A percentile compares a stretch with the other conserved stretches of the same genome.
Evolutionary conservation across 345 rosid genomes (phyloP).

Genomic region (Citrus cavaleriei): DNA sequence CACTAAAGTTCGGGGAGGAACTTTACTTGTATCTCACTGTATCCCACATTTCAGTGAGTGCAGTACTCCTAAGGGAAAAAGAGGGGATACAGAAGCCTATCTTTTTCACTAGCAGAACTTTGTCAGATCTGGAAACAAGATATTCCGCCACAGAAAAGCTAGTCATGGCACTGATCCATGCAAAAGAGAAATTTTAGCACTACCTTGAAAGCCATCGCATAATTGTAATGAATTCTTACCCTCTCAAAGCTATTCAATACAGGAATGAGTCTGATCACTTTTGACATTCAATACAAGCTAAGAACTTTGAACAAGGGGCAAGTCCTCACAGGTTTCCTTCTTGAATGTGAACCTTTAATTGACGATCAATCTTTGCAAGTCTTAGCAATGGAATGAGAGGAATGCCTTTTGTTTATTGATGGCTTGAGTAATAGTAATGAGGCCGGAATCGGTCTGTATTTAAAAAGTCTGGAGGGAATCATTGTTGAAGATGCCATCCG

Average conservation of each 20-base stretch:
- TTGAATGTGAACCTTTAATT: too few relatives aligned
- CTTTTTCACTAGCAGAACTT: not conserved
- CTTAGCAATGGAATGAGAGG: rapidly evolving
- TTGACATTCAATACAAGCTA: not conserved
- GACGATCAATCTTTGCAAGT: too few relatives aligned
- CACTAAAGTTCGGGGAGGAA: not conserved
- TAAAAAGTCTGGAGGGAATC: too few relatives aligned
- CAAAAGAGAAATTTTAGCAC: not conserved
- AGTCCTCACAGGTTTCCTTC: not conserved
- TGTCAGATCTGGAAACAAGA: not conserved
- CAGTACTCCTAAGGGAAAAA: not conserved
- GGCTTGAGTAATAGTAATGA: too few relatives aligned
- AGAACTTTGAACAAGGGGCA: not conserved
- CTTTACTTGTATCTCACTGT: not conserved
- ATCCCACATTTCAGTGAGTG: not conserved
- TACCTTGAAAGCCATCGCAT: too few relatives aligned
- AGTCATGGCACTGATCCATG: not conserved
- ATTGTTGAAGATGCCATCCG: too few relatives aligned
- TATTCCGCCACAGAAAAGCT: not conserved
- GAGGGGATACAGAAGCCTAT: not conserved
- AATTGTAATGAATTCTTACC: not conserved
- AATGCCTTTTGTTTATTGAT: too few relatives aligned
- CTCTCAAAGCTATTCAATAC: too few relatives aligned
- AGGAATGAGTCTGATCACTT: too few relatives aligned
- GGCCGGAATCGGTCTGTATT: rapidly evolving